phyloP scores from a whole-genome alignment of 2,329 filamentous ascomycete species.

The Pyrenochaeta sp. region DNA sequence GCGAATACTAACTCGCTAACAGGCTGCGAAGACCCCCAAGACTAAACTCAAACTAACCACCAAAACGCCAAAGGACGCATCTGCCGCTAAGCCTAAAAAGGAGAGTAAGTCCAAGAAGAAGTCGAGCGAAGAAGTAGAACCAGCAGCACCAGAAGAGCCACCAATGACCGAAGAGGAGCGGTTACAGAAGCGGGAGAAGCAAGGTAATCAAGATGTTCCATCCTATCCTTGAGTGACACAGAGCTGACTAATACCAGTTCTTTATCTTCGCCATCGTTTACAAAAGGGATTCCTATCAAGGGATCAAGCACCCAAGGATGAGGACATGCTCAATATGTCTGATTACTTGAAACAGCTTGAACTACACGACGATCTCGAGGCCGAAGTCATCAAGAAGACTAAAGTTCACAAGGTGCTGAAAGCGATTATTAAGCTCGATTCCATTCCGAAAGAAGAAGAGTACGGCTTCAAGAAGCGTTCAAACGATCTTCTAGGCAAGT shows the following conservation, averaged over 20 bases:
- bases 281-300: constrained; percentile 92
- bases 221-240: background rate
- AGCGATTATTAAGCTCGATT: constrained; percentile 86
- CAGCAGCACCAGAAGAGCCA: constrained; percentile 60
- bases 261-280: constrained; percentile 92
- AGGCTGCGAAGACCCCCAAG: constrained; percentile 62
- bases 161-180: constrained; percentile 64
- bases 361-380: constrained; percentile 80
- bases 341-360: constrained; percentile 84
- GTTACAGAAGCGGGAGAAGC: constrained; percentile 66
- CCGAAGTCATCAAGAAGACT: constrained; percentile 84
- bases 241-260: constrained; percentile 60
- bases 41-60: constrained; percentile 59
- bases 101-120: constrained; percentile 64
- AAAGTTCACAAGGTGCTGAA: constrained; percentile 99
- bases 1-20: constrained; percentile 33
- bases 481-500: constrained; percentile 80
- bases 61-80: constrained; percentile 49
- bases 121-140: constrained; percentile 64
- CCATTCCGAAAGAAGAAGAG: constrained; percentile 82
- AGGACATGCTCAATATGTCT: constrained; percentile 82
- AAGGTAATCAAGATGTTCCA: constrained; percentile 49
- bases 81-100: constrained; percentile 66
- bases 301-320: constrained; percentile 84
- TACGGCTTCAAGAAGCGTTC: constrained; percentile 89